These are phyloP conservation scores for Cenchrus fungigraminus DNA, from an alignment of 176 grass and related monocot species.

Conservation along the genomic window DNA sequence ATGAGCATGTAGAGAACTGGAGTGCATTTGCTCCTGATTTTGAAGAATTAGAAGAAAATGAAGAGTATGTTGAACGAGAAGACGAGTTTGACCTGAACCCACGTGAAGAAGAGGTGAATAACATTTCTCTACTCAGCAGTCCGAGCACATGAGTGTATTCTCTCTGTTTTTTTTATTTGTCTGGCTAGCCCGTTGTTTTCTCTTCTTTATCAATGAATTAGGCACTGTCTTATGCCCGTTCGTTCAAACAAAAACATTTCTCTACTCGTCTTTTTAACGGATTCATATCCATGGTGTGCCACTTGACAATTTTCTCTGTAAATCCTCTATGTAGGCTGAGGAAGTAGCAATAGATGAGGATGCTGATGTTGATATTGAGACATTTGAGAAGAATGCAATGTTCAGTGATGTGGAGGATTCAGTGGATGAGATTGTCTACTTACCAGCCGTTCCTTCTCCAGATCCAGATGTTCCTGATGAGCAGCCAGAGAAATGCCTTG, in stretches of 20 bases:
- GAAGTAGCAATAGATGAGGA: constrained; percentile 72
- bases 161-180: too few relatives aligned
- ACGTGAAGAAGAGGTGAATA: constrained; percentile 71
- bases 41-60: constrained; percentile 89
- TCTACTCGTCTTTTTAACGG: constrained; percentile 1
- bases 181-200: too few relatives aligned
- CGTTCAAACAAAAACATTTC: neutral
- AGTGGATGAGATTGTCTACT: constrained; percentile 62
- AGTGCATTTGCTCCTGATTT: constrained; percentile 99
- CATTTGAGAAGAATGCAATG: constrained; percentile 60
- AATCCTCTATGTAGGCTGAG: constrained; percentile 64
- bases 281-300: constrained; percentile 32
- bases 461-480: constrained; percentile 83
- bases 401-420: constrained; percentile 74
- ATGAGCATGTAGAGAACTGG: constrained; percentile 90
- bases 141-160: too few relatives aligned
- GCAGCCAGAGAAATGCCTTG: constrained; percentile 83
- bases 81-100: constrained; percentile 93
- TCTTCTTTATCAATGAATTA: too few relatives aligned
- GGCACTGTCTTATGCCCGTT: too few relatives aligned
- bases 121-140: neutral
- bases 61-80: constrained; percentile 92
- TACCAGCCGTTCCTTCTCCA: constrained; percentile 75
- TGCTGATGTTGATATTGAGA: constrained; percentile 76
- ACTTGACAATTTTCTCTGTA: constrained; percentile 20